A percentile compares a stretch with the other conserved stretches of the same genome.
These are phyloP conservation scores for Arachis stenosperma DNA, from an alignment of 306 rosid genomes.

Conservation along the genomic window DNA sequence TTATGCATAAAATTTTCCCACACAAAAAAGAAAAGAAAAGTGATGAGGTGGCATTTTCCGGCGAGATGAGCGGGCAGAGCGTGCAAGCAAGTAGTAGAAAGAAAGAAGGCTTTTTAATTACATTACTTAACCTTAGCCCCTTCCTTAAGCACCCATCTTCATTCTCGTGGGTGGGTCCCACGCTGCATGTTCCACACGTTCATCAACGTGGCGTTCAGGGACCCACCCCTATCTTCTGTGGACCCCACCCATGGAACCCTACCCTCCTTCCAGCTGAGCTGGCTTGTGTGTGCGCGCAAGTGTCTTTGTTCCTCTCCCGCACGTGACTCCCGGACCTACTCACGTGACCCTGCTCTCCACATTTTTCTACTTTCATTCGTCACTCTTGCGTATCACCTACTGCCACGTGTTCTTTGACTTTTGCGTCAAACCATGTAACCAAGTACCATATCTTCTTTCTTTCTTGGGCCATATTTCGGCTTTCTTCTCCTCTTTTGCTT, in stretches of 20 bases:
- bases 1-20: too few species aligned
- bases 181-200: conserved; percentile 54
- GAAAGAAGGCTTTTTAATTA: neutral
- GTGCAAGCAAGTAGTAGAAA: conserved; percentile 42
- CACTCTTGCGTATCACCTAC: neutral
- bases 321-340: conserved; percentile 24
- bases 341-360: conserved; percentile 59
- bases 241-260: conserved; percentile 49
- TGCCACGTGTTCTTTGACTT: conserved; percentile 50
- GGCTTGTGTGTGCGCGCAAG: neutral
- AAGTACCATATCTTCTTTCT: neutral
- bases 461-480: neutral
- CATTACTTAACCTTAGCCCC: neutral
- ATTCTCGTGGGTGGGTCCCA: conserved; percentile 41
- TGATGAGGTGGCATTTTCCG: conserved; percentile 42
- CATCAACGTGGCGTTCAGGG: conserved; percentile 48
- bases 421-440: conserved; percentile 19
- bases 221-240: conserved; percentile 34
- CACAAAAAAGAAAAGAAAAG: too few species aligned
- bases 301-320: neutral
- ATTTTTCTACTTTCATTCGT: conserved; percentile 33
- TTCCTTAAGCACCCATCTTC: conserved; percentile 41
- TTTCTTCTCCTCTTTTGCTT: too few species aligned
- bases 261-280: conserved; percentile 42
- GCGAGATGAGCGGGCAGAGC: conserved; percentile 41